Conservation (phyloP, 1,284 basidiomycete species). For the Cutaneotrichosporon sp. region DNA sequence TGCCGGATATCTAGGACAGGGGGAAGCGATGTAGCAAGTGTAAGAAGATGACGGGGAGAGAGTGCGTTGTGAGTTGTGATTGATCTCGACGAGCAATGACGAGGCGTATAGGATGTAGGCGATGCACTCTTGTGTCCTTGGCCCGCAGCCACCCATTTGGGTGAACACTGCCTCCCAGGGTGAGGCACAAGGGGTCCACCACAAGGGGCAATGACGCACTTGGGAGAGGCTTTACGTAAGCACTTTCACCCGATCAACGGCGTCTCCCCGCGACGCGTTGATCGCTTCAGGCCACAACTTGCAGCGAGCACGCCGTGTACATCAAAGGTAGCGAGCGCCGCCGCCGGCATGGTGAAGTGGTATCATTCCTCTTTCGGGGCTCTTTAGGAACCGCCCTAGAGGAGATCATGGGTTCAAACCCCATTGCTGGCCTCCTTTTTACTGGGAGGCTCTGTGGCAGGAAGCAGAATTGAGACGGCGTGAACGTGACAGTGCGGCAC, state of each 20-base stretch:
- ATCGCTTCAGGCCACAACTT: too few relatives aligned
- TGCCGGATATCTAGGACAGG: too few relatives aligned
- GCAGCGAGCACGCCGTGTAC: too few relatives aligned
- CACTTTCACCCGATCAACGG: not conserved
- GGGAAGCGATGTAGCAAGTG: not conserved
- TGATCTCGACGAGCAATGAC: too few relatives aligned
- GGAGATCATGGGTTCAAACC: conserved; percentile 3
- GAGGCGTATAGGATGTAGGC: not conserved
- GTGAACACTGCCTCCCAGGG: too few relatives aligned
- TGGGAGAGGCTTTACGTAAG: not conserved
- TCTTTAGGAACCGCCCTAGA: not conserved
- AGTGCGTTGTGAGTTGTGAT: not conserved
- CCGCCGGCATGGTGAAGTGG: not conserved
- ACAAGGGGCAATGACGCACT: not conserved
- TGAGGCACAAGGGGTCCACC: too few relatives aligned
- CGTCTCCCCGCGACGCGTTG: too few relatives aligned
- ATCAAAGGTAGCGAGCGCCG: too few relatives aligned
- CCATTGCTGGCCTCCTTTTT: not conserved
- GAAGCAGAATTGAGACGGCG: too few relatives aligned
- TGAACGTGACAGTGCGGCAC: too few relatives aligned
- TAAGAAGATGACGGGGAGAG: not conserved
- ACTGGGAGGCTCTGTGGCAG: too few relatives aligned
- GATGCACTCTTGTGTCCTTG: not conserved
- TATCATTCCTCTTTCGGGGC: conserved; percentile 2
- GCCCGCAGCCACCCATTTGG: too few relatives aligned